Conservation (phyloP, 805 yeast genomes). For the Isabelozyma pseudorhagii region DNA sequence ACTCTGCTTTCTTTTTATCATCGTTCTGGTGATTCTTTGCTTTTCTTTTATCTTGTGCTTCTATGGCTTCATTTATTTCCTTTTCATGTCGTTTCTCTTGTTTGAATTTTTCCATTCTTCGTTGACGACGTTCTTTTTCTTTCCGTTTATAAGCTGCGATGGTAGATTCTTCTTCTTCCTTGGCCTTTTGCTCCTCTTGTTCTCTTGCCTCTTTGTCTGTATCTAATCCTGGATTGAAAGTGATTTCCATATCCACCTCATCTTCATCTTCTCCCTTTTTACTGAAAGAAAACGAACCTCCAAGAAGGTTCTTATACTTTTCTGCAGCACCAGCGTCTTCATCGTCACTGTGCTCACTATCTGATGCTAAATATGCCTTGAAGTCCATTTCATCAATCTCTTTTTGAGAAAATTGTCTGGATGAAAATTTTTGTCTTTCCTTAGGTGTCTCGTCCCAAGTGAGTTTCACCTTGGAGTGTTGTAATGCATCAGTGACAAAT, state of each 20-base stretch:
- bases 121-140: conserved; percentile 88
- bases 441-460: conserved; percentile 99
- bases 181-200: conserved; percentile 28
- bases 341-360: conserved; percentile 26
- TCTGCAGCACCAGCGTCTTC: conserved; percentile 34
- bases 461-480: conserved; percentile 91
- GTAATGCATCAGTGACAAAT: conserved; percentile 92
- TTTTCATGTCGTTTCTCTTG: conserved; percentile 50
- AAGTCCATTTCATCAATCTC: conserved; percentile 91
- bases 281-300: conserved; percentile 34
- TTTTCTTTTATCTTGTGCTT: conserved; percentile 12
- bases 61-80: conserved; percentile 21
- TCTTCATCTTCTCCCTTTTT: conserved; percentile 45
- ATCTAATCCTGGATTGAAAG: conserved; percentile 85
- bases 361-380: conserved; percentile 80
- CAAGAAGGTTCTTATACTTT: conserved; percentile 61
- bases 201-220: conserved; percentile 32
- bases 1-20: conserved; percentile 51
- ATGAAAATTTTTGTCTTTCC: conserved; percentile 73
- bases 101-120: conserved; percentile 75
- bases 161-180: conserved; percentile 64
- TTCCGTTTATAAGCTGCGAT: conserved; percentile 79
- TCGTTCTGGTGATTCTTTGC: conserved; percentile 18
- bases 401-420: conserved; percentile 79
- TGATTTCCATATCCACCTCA: conserved; percentile 90